These are phyloP conservation scores for Magnaporthiopsis poae DNA, from an alignment of 2,329 filamentous ascomycete species.

Conservation along the genomic window DNA sequence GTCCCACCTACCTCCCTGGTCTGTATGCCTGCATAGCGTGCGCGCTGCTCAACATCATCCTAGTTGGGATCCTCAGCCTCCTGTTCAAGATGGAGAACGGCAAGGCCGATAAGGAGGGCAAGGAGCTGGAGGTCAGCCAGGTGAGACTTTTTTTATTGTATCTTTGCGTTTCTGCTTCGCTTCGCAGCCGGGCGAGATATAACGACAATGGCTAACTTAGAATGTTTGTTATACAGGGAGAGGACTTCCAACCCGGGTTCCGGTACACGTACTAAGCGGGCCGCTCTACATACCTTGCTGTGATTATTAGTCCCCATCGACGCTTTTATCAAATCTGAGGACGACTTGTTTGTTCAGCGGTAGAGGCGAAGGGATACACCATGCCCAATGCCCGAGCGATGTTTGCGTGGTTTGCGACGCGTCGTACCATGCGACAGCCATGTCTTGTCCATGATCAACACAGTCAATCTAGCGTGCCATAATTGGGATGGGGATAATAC, in stretches of 20 bases:
- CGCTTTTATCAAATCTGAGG: background rate
- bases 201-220: background rate
- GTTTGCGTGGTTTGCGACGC: background rate
- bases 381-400: background rate
- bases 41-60: slow-evolving; percentile 33
- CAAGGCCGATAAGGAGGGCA: slow-evolving; percentile 44
- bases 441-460: background rate
- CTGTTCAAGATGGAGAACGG: slow-evolving; percentile 35
- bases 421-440: background rate
- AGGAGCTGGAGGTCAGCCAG: slow-evolving; percentile 38
- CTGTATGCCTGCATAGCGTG: slow-evolving; percentile 46
- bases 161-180: background rate
- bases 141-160: slow-evolving; percentile 25
- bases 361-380: background rate
- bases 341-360: background rate
- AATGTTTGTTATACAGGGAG: slow-evolving; percentile 14
- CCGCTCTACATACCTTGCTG: background rate
- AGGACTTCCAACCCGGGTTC: slow-evolving; percentile 30
- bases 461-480: background rate
- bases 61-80: slow-evolving; percentile 32
- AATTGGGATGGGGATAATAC: background rate
- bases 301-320: background rate
- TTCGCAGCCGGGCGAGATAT: background rate
- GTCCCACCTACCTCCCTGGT: slow-evolving; percentile 43
- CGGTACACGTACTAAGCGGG: slow-evolving; percentile 27